Evolutionary conservation across 805 yeast species (phyloP).

Genomic region (Millerozyma acaciae): DNA sequence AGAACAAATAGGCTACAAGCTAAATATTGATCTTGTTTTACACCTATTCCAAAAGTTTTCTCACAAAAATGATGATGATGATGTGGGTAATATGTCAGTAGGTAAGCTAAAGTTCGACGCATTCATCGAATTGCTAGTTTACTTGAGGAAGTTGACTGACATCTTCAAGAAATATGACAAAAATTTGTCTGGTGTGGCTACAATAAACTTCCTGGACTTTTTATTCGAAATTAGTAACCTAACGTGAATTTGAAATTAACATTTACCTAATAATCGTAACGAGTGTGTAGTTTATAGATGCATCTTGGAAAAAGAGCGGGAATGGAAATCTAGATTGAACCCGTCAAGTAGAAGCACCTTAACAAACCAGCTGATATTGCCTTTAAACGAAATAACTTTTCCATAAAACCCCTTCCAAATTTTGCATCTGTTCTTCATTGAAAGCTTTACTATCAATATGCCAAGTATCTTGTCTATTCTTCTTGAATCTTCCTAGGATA

Average conservation of each 20-base stretch:
- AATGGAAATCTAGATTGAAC: too few species aligned
- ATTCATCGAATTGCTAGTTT: constrained; percentile 76
- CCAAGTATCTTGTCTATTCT: constrained; percentile 94
- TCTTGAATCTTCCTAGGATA: constrained; percentile 77
- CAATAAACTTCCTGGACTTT: constrained; percentile 62
- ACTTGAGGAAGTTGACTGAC: constrained; percentile 73
- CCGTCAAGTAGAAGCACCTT: too few species aligned
- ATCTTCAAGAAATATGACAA: constrained; percentile 72
- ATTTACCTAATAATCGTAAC: neutral
- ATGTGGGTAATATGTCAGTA: constrained; percentile 20
- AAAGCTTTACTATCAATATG: constrained; percentile 78
- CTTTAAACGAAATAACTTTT: constrained; percentile 84
- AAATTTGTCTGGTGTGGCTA: constrained; percentile 70
- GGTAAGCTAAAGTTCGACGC: constrained; percentile 66
- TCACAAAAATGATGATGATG: constrained; percentile 24
- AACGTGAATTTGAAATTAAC: constrained; percentile 9
- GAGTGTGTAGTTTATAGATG: too few species aligned
- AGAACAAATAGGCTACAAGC: constrained; percentile 61
- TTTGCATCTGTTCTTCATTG: constrained; percentile 76
- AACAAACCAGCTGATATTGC: too few species aligned
- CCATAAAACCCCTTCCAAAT: constrained; percentile 91
- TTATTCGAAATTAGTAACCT: constrained; percentile 49
- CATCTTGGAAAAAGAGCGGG: too few species aligned
- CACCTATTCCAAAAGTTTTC: constrained; percentile 58
- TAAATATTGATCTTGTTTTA: constrained; percentile 53